These are phyloP conservation scores for Exophiala dermatitidis DNA, from an alignment of 2,329 filamentous ascomycete genomes.

Conservation along the genomic window DNA sequence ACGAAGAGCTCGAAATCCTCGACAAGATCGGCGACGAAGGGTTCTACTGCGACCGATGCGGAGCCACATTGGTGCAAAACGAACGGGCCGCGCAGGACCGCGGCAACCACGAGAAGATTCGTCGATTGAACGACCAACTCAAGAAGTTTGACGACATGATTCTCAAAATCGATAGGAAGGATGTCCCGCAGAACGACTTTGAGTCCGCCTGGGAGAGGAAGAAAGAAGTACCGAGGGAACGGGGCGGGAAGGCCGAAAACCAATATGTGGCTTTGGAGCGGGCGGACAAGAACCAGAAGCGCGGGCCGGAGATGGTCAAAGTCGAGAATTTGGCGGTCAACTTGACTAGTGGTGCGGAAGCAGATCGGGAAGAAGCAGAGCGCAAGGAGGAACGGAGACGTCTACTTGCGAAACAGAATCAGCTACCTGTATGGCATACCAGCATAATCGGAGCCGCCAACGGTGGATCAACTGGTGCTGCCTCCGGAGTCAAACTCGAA, in stretches of 20 bases:
- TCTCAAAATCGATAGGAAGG: slow-evolving; percentile 40
- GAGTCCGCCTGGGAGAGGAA: slow-evolving; percentile 44
- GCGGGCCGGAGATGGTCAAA: slow-evolving; percentile 39
- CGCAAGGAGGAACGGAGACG: slow-evolving; percentile 42
- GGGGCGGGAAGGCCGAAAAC: slow-evolving; percentile 34
- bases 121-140: slow-evolving; percentile 43
- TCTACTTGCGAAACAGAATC: slow-evolving; percentile 46
- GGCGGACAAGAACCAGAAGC: slow-evolving; percentile 30
- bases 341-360: slow-evolving; percentile 42
- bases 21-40: slow-evolving; percentile 61
- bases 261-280: slow-evolving; percentile 37
- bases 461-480: not conserved
- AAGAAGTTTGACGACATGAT: slow-evolving; percentile 42
- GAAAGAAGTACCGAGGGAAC: slow-evolving; percentile 40
- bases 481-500: slow-evolving; percentile 12
- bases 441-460: slow-evolving; percentile 17
- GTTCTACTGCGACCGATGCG: slow-evolving; percentile 79
- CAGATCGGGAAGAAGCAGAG: slow-evolving; percentile 40
- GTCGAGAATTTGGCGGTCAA: slow-evolving; percentile 42
- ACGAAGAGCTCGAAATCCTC: slow-evolving; percentile 82
- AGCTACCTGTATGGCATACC: slow-evolving; percentile 48
- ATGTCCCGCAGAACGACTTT: slow-evolving; percentile 44
- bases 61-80: slow-evolving; percentile 40
- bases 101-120: slow-evolving; percentile 46
- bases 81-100: slow-evolving; percentile 40